Percentiles rank a stretch among this genome's conserved stretches.
phyloP scores from a whole-genome alignment of 75 land plant genomes.

The Pinus albicaulis region DNA sequence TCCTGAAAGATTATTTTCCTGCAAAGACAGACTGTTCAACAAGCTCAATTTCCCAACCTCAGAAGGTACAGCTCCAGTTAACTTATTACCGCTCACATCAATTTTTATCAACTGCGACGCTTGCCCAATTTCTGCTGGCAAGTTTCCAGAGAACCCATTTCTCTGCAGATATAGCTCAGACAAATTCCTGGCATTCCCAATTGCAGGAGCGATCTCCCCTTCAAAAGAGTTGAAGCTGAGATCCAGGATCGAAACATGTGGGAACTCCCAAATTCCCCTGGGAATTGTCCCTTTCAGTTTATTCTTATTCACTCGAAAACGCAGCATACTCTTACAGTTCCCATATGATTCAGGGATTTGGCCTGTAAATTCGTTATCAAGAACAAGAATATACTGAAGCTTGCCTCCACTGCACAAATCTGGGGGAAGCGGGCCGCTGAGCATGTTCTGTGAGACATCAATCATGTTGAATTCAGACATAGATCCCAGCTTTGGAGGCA shows the following conservation, averaged over 20 bases:
- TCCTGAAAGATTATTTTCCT: conserved; percentile 41
- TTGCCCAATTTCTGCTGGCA: conserved; percentile 44
- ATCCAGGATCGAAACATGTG: conserved; percentile 59
- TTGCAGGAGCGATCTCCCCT: conserved; percentile 42
- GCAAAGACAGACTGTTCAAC: conserved; percentile 48
- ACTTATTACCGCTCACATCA: conserved; percentile 63
- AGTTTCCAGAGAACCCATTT: conserved; percentile 27
- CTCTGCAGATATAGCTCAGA: conserved; percentile 11
- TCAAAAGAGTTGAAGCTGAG: conserved; percentile 49
- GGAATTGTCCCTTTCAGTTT: conserved; percentile 68
- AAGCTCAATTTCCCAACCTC: conserved; percentile 53
- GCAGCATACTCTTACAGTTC: conserved; percentile 31
- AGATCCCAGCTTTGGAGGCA: conserved; percentile 61
- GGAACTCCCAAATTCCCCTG: conserved; percentile 41
- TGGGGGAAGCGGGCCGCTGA: conserved; percentile 52
- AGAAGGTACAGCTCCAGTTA: conserved; percentile 19
- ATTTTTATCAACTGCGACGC: conserved; percentile 44
- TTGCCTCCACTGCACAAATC: conserved; percentile 56
- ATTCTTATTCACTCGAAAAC: conserved; percentile 43
- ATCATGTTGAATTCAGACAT: conserved; percentile 42
- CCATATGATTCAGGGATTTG: conserved; percentile 40
- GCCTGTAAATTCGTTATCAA: conserved; percentile 45
- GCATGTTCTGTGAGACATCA: conserved; percentile 69
- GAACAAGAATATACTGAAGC: conserved; percentile 44
- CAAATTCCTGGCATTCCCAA: conserved; percentile 10